These are phyloP conservation scores for Fusarium sp. DNA, from an alignment of 2,329 filamentous ascomycete genomes.

Conservation along the genomic window DNA sequence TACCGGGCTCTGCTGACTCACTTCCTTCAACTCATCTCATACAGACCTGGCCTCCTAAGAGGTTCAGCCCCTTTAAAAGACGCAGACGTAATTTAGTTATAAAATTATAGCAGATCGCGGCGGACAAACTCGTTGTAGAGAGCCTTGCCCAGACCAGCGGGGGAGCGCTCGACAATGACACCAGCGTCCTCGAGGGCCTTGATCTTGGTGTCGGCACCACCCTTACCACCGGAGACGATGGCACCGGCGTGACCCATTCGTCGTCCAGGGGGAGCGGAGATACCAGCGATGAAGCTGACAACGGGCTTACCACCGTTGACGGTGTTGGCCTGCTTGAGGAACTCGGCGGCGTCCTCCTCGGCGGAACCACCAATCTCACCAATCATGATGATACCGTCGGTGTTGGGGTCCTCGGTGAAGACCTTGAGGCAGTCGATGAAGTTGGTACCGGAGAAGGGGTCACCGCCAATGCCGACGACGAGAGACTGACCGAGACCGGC, in stretches of 20 bases:
- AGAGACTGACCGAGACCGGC: slow-evolving; percentile 97
- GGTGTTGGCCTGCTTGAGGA: slow-evolving; percentile 91
- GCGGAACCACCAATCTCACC: slow-evolving; percentile 98
- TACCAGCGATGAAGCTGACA: slow-evolving; percentile 98
- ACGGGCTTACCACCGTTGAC: slow-evolving; percentile 89
- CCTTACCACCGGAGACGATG: slow-evolving; percentile 97
- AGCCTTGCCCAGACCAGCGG: slow-evolving; percentile 91
- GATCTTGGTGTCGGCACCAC: slow-evolving; percentile 98
- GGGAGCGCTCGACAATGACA: slow-evolving; percentile 95
- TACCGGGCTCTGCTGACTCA: slow-evolving; percentile 42
- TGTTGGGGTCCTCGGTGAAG: slow-evolving; percentile 95
- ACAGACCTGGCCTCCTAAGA: slow-evolving; percentile 13
- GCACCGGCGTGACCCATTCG: slow-evolving; percentile 99
- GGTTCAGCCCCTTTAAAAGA: slow-evolving; percentile 20
- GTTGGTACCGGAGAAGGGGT: slow-evolving; percentile 99
- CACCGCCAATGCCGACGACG: slow-evolving; percentile 97
- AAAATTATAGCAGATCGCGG: slow-evolving; percentile 86
- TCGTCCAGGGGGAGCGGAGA: slow-evolving; percentile 94
- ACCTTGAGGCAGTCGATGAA: slow-evolving; percentile 99
- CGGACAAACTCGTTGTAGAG: slow-evolving; percentile 96
- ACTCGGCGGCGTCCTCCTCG: slow-evolving; percentile 98
- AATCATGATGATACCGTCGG: slow-evolving; percentile 99
- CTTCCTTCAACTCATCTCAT: slow-evolving; percentile 30
- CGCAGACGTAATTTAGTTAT: slow-evolving; percentile 28
- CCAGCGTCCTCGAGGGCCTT: slow-evolving; percentile 90